Conservation (phyloP, 768 basidiomycete genomes). For the Cubamyces lactineus region DNA sequence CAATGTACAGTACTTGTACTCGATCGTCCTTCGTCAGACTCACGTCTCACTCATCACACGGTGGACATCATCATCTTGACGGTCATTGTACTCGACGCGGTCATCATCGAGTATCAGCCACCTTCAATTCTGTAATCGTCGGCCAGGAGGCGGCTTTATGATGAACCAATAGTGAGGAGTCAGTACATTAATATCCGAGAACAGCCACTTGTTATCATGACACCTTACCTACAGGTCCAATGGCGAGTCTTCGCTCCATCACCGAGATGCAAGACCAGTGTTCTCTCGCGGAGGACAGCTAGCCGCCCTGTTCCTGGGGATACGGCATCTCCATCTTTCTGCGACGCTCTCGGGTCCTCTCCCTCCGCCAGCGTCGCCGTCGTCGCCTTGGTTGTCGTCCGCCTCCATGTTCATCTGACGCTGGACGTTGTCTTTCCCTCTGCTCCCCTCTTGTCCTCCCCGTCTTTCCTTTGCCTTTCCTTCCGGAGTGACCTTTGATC, state of each 20-base stretch:
- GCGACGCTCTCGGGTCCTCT: background rate
- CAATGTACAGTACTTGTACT: too few species aligned
- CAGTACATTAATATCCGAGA: slow-evolving; percentile 1
- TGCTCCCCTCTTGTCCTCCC: background rate
- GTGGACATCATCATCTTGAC: too few species aligned
- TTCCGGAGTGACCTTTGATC: background rate
- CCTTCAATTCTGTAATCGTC: background rate
- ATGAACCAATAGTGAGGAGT: background rate
- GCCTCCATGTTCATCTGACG: slow-evolving; percentile 26
- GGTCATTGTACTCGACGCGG: too few species aligned
- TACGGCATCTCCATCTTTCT: slow-evolving; percentile 15
- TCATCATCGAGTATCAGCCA: background rate
- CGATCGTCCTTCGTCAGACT: too few species aligned
- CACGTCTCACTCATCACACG: too few species aligned
- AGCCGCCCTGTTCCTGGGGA: slow-evolving; percentile 12
- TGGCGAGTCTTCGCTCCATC: slow-evolving; percentile 2
- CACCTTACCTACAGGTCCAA: slow-evolving; percentile 3
- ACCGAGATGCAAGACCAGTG: slow-evolving; percentile 4
- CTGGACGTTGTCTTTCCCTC: slow-evolving; percentile 22
- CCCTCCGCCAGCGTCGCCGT: background rate
- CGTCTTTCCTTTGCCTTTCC: background rate
- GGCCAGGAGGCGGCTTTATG: background rate
- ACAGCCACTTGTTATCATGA: slow-evolving; percentile 15
- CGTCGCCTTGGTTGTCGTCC: slow-evolving; percentile 23
- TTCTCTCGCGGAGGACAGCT: slow-evolving; percentile 7